Conservation (phyloP, 2,329 filamentous ascomycete genomes). For the Plectosphaerella plurivora region DNA sequence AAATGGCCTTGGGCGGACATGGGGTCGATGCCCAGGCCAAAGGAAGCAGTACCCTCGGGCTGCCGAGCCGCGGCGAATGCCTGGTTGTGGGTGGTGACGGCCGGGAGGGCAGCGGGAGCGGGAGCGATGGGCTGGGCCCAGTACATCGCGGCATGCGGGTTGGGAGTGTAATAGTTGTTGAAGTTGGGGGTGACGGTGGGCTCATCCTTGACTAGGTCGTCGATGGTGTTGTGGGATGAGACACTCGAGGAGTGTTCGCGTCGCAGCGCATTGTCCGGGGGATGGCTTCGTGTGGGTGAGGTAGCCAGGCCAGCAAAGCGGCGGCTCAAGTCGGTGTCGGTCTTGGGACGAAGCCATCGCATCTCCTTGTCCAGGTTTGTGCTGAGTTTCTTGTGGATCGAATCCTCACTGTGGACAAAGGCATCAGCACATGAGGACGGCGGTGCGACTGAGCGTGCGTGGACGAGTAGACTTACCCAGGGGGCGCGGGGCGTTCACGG, state of each 20-base stretch:
- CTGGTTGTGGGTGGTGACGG: conserved; percentile 1
- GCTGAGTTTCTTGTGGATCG: conserved; percentile 54
- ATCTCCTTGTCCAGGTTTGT: conserved; percentile 54
- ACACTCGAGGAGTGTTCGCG: conserved; percentile 3
- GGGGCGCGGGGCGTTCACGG: conserved; percentile 10
- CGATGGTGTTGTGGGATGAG: conserved; percentile 1
- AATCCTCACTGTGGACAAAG: conserved; percentile 40
- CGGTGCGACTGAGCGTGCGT: not conserved
- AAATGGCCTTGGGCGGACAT: conserved; percentile 12
- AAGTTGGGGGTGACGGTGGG: conserved; percentile 5
- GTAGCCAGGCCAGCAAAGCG: conserved; percentile 40
- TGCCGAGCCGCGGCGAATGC: not conserved
- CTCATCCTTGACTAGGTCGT: conserved; percentile 9
- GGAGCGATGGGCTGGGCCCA: conserved; percentile 1
- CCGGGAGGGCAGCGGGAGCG: conserved; percentile 1
- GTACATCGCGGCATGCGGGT: conserved; percentile 4
- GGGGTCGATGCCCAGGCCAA: too few relatives aligned
- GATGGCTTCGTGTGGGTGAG: conserved; percentile 27
- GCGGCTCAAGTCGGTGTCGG: conserved; percentile 44
- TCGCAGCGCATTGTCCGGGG: conserved; percentile 5
- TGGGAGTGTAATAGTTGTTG: not conserved
- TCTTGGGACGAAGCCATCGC: conserved; percentile 50
- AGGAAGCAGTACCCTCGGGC: not conserved
- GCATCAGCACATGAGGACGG: not conserved
- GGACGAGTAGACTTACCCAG: conserved; percentile 5